Evolutionary conservation across 305 asterid genomes (phyloP).

Genomic region (Euphrasia arctica): DNA sequence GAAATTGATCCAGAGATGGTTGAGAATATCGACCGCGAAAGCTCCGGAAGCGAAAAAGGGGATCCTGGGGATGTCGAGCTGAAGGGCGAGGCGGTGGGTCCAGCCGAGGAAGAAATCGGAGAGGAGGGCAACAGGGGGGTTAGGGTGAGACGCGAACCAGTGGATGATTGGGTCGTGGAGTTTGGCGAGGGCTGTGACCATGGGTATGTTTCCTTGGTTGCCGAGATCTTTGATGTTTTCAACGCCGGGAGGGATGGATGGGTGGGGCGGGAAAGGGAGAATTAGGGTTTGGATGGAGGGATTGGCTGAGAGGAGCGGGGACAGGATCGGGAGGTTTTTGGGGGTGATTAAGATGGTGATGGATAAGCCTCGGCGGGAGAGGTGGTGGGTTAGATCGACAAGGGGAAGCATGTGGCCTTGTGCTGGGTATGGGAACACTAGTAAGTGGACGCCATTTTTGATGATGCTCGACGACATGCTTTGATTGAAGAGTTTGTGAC

Average conservation of each 20-base stretch:
- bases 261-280: constrained; percentile 57
- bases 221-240: constrained; percentile 63
- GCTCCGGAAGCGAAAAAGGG: constrained; percentile 42
- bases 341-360: constrained; percentile 65
- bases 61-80: constrained; percentile 45
- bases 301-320: constrained; percentile 48
- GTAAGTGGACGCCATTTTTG: constrained; percentile 40
- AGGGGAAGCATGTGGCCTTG: constrained; percentile 75
- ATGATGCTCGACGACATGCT: constrained; percentile 21
- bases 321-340: constrained; percentile 42
- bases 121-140: constrained; percentile 57
- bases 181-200: constrained; percentile 39
- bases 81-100: constrained; percentile 45
- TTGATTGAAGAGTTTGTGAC: too few relatives aligned
- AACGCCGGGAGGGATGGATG: constrained; percentile 57
- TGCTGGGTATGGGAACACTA: constrained; percentile 76
- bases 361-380: constrained; percentile 42
- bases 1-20: constrained; percentile 32
- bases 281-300: constrained; percentile 48
- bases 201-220: constrained; percentile 42
- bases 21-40: constrained; percentile 21
- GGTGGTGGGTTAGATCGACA: constrained; percentile 62
- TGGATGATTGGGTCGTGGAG: constrained; percentile 43
- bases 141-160: constrained; percentile 49
- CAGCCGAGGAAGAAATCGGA: constrained; percentile 70